These are phyloP conservation scores for Claviceps arundinis DNA, from an alignment of 2,329 filamentous ascomycete genomes.

Conservation along the genomic window DNA sequence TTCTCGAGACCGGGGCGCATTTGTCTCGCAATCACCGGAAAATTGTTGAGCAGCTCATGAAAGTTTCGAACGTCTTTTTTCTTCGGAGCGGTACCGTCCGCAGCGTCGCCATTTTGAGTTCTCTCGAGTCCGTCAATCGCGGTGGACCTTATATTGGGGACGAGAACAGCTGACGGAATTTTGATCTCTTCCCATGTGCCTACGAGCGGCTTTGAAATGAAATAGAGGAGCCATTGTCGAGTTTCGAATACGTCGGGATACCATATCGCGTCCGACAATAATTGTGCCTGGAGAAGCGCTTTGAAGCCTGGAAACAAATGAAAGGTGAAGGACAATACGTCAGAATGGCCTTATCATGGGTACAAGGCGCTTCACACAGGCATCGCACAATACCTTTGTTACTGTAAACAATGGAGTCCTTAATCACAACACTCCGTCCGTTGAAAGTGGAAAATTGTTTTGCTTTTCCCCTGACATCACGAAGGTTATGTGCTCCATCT, in stretches of 20 bases:
- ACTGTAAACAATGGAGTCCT: constrained; percentile 84
- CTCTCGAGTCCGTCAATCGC: constrained; percentile 24
- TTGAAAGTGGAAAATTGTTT: constrained; percentile 91
- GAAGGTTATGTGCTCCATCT: constrained; percentile 48
- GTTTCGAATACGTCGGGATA: constrained; percentile 82
- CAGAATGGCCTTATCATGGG: background rate
- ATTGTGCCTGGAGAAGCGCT: constrained; percentile 73
- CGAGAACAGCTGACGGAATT: constrained; percentile 52
- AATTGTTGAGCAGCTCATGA: constrained; percentile 76
- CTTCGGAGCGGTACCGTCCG: constrained; percentile 30
- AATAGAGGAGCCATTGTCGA: constrained; percentile 92
- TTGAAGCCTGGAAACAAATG: constrained; percentile 58
- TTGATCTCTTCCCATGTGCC: constrained; percentile 68
- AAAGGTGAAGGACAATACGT: background rate
- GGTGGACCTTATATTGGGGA: constrained; percentile 27
- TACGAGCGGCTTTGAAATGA: constrained; percentile 78
- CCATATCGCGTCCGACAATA: constrained; percentile 74
- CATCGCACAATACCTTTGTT: constrained; percentile 61
- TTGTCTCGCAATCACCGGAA: constrained; percentile 89
- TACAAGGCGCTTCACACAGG: background rate
- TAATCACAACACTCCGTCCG: constrained; percentile 83
- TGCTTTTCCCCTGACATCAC: constrained; percentile 82
- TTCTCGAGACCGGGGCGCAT: constrained; percentile 88
- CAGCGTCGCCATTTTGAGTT: constrained; percentile 23
- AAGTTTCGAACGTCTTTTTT: constrained; percentile 93